Evolutionary conservation across 352 stramenopile genomes (phyloP).

Genomic region (Saprolegnia diclina): DNA sequence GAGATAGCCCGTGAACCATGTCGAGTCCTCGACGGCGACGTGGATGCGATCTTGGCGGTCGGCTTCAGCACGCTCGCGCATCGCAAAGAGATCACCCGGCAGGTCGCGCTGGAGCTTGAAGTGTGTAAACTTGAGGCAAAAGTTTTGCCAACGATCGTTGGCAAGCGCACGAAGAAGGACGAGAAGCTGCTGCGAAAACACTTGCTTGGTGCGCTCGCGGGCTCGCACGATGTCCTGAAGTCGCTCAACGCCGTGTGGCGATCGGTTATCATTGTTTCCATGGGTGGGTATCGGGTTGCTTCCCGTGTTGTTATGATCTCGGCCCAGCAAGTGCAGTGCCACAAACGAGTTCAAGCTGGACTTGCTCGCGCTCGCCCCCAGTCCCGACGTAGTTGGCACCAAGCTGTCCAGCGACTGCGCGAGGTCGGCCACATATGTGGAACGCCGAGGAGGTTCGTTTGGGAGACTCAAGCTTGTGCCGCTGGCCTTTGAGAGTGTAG

Average conservation of each 20-base stretch:
- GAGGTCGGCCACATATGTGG: background rate
- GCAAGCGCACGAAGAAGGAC: conserved; percentile 41
- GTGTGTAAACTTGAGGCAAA: conserved; percentile 47
- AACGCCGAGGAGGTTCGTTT: background rate
- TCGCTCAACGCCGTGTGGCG: conserved; percentile 45
- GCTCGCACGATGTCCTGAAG: conserved; percentile 46
- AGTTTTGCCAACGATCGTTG: conserved; percentile 48
- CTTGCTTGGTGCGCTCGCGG: conserved; percentile 41
- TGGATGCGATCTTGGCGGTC: conserved; percentile 33
- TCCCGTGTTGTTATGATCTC: background rate
- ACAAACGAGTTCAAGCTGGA: conserved; percentile 11
- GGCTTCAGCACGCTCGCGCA: conserved; percentile 47
- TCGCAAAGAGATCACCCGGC: conserved; percentile 38
- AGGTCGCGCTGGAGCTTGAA: conserved; percentile 38
- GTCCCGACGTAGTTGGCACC: background rate
- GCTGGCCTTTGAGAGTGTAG: conserved; percentile 15
- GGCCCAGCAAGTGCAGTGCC: background rate
- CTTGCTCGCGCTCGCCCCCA: background rate
- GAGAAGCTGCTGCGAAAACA: conserved; percentile 36
- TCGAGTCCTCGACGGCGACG: conserved; percentile 31
- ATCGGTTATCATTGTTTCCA: background rate
- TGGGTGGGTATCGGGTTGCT: background rate
- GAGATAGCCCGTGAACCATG: conserved; percentile 56
- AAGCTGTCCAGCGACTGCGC: conserved; percentile 15
- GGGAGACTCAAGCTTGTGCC: background rate